Percentiles rank a stretch among this genome's conserved stretches.
These are phyloP conservation scores for Canariomyces notabilis DNA, from an alignment of 2,329 filamentous ascomycete species.

Conservation along the genomic window DNA sequence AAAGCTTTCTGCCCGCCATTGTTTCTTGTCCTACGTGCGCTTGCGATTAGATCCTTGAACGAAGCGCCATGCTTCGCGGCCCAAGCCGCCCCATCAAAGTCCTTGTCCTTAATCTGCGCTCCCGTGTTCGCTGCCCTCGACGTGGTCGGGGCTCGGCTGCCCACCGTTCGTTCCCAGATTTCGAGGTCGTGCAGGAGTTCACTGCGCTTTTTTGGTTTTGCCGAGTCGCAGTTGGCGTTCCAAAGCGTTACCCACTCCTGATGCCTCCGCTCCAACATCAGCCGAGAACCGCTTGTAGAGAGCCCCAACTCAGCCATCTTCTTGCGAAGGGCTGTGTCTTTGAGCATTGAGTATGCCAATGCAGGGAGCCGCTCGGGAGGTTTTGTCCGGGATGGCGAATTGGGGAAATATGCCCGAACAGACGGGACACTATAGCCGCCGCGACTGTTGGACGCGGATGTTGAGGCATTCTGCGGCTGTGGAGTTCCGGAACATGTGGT, in stretches of 20 bases:
- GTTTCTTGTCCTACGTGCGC: conserved; percentile 56
- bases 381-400: conserved; percentile 30
- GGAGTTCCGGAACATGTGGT: conserved; percentile 43
- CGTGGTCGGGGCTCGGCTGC: conserved; percentile 47
- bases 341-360: conserved; percentile 83
- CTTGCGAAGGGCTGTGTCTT: conserved; percentile 69
- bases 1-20: conserved; percentile 33
- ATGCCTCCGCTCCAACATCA: conserved; percentile 72
- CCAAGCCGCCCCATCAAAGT: conserved; percentile 80
- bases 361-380: conserved; percentile 64
- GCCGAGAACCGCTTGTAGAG: conserved; percentile 61
- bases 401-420: conserved; percentile 19
- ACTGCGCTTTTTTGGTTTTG: conserved; percentile 60
- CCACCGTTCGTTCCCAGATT: conserved; percentile 80
- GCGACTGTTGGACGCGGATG: conserved; percentile 16
- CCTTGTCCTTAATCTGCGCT: conserved; percentile 70
- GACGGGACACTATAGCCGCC: conserved; percentile 8
- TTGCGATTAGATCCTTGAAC: conserved; percentile 75
- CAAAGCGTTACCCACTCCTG: conserved; percentile 92
- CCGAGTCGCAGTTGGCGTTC: conserved; percentile 94
- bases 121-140: conserved; percentile 35
- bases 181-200: conserved; percentile 77
- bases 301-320: conserved; percentile 80
- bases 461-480: conserved; percentile 30
- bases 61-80: conserved; percentile 65